Evolutionary conservation across 2,329 filamentous ascomycete species (phyloP).

Genomic region (Fonsecaea erecta): DNA sequence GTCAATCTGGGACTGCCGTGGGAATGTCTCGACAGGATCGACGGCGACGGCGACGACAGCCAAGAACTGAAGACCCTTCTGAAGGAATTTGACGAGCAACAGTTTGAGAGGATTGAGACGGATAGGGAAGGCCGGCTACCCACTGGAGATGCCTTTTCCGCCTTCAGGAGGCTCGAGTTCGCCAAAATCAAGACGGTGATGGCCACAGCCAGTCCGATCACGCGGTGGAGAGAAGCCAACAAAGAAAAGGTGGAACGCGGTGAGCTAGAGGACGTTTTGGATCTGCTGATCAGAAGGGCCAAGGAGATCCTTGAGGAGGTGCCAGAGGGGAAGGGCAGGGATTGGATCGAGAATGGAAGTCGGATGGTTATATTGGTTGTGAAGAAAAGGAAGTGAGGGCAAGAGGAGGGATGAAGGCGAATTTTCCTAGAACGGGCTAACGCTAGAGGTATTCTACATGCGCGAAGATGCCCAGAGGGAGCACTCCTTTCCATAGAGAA

Average conservation of each 20-base stretch:
- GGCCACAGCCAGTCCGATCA: slow-evolving; percentile 47
- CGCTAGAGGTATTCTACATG: neutral
- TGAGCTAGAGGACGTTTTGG: slow-evolving; percentile 43
- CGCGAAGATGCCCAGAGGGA: neutral
- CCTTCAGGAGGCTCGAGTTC: slow-evolving; percentile 33
- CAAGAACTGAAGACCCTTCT: slow-evolving; percentile 37
- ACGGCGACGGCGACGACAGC: neutral
- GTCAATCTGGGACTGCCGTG: slow-evolving; percentile 56
- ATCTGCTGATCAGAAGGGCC: slow-evolving; percentile 34
- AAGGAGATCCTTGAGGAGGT: slow-evolving; percentile 39
- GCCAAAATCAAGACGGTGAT: slow-evolving; percentile 38
- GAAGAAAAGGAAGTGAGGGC: slow-evolving; percentile 34
- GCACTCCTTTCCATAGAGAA: neutral
- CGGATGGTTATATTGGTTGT: slow-evolving; percentile 36
- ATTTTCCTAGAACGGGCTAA: neutral
- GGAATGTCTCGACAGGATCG: slow-evolving; percentile 39
- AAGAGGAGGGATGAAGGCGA: slow-evolving; percentile 5
- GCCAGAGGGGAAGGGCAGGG: slow-evolving; percentile 36
- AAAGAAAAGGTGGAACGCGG: slow-evolving; percentile 45
- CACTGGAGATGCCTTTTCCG: slow-evolving; percentile 39
- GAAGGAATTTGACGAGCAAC: slow-evolving; percentile 22
- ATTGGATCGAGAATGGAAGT: slow-evolving; percentile 34
- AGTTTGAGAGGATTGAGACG: slow-evolving; percentile 27
- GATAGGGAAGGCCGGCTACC: slow-evolving; percentile 25
- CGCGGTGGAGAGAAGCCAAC: slow-evolving; percentile 48